Evolutionary conservation across 371 early-diverging fungal genomes (phyloP), one percentile per base, ranked within the genome.

Genomic region (Apophysomyces ossiformis): DNA sequence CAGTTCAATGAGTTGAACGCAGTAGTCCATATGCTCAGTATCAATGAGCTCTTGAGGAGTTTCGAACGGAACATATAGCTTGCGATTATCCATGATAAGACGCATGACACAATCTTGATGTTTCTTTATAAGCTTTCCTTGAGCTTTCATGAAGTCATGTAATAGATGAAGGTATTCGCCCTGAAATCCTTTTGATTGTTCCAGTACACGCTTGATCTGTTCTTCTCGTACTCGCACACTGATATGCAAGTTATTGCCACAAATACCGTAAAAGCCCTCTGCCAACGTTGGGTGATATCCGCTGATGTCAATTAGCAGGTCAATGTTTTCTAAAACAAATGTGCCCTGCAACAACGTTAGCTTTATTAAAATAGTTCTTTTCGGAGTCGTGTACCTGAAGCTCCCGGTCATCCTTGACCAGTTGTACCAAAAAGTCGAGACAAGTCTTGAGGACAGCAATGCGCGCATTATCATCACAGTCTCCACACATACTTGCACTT

Each of bases 61-160:
- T 12, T 69, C 70, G 62, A 82, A 71, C 5, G 81, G 79, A 2
- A 81, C 64, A 46, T 81, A 83, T 12, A 72, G 59, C 4, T 67
- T 56, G 12, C 83, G 72, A 15, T 77, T 66, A 35, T 86, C 83
- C 73, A 85, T 74, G 7, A 85, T 64, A 16, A 74, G 67, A 1
- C 77, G 69, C 74, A 83, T 72, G 1, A 82, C 69, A 12, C 68
- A 59, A 16, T 77, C 76, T 61, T 86, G 85, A 43, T 85, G 79
- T 43, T 73, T 63, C 59, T 82, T 81, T 13, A 86, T 67, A 5
- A 82, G 56, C 54, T 80, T 84, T 2, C 80, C 81, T 54, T 82
- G 78, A 1, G 75, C 68, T 47, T 82, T 84, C 63, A 83, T 68
- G 21, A 81, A 62, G 16, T 65, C 68, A 16, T 71, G 71, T n/a